Percentiles rank a stretch among this genome's conserved stretches.
Evolutionary conservation across 306 rosid species (phyloP).

Genomic region (Lablab purpureus): DNA sequence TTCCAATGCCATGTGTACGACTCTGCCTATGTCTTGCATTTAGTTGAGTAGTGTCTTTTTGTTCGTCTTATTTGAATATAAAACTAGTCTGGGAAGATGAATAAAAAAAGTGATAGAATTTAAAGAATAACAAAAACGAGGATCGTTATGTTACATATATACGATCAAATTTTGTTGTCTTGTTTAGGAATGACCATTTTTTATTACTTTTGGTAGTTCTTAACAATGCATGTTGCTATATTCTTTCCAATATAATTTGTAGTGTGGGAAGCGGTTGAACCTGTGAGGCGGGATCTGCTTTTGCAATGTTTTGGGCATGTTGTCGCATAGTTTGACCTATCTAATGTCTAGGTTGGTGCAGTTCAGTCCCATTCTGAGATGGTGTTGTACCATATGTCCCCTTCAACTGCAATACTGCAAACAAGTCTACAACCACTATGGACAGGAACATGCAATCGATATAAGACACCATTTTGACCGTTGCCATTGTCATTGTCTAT

Average conservation of each 20-base stretch:
- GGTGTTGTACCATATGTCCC: not conserved
- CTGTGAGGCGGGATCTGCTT: not conserved
- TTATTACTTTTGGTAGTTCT: not conserved
- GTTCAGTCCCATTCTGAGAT: constrained; percentile 2
- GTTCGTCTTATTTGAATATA: not conserved
- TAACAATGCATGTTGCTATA: not conserved
- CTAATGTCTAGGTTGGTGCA: not conserved
- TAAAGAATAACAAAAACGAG: not conserved
- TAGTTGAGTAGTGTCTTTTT: constrained; percentile 1
- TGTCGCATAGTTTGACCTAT: constrained; percentile 16
- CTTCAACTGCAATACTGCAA: not conserved
- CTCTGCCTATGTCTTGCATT: not conserved
- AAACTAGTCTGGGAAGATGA: not conserved
- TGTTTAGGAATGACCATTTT: not conserved
- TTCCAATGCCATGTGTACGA: not conserved
- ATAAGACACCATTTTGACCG: not conserved
- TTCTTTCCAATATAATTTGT: not conserved
- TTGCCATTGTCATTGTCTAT: not conserved
- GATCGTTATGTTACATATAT: not conserved
- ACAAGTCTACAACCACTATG: not conserved
- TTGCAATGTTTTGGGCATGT: not conserved
- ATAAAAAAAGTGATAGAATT: not conserved
- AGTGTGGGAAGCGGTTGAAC: not conserved
- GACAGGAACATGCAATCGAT: not conserved
- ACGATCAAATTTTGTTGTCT: not conserved